Conservation (phyloP, 192 early-diverging fungal genomes). For the Martensiomyces pterosporus region DNA sequence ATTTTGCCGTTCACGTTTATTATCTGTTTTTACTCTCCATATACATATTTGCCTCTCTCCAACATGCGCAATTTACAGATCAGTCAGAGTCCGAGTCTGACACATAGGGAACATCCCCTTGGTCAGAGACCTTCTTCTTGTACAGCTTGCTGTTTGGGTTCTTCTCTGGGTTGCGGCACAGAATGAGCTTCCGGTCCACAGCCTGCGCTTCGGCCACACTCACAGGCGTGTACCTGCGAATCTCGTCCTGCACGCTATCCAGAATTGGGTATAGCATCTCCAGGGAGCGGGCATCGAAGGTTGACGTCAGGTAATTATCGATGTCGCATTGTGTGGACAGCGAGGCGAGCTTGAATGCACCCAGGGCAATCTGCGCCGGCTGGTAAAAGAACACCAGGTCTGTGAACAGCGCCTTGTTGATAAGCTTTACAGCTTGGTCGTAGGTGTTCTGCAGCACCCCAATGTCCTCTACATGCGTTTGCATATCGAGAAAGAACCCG, state of each 20-base stretch:
- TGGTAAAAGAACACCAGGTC: conserved; percentile 73
- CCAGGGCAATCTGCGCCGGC: conserved; percentile 72
- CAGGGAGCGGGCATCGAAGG: conserved; percentile 41
- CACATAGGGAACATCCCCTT: conserved; percentile 32
- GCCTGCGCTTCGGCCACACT: conserved; percentile 51
- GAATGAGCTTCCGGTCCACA: conserved; percentile 61
- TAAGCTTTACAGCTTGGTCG: conserved; percentile 51
- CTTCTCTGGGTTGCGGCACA: conserved; percentile 71
- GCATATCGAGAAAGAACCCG: conserved; percentile 73
- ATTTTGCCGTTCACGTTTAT: background rate
- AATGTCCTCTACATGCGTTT: conserved; percentile 36
- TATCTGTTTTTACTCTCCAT: too few relatives aligned
- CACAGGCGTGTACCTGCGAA: conserved; percentile 41
- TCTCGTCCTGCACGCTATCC: conserved; percentile 49
- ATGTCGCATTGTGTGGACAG: conserved; percentile 54
- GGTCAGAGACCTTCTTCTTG: conserved; percentile 32
- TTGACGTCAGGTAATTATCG: conserved; percentile 47
- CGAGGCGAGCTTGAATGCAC: conserved; percentile 59
- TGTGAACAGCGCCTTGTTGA: conserved; percentile 61
- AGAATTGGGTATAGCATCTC: conserved; percentile 49
- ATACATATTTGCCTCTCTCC: background rate
- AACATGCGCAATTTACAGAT: background rate
- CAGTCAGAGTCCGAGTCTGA: conserved; percentile 42
- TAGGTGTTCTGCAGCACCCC: conserved; percentile 44
- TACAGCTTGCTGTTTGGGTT: conserved; percentile 64